A percentile compares a stretch with the other conserved stretches of the same genome.
Evolutionary conservation across 352 stramenopile genomes (phyloP).

Genomic region (Discostella stelligera): DNA sequence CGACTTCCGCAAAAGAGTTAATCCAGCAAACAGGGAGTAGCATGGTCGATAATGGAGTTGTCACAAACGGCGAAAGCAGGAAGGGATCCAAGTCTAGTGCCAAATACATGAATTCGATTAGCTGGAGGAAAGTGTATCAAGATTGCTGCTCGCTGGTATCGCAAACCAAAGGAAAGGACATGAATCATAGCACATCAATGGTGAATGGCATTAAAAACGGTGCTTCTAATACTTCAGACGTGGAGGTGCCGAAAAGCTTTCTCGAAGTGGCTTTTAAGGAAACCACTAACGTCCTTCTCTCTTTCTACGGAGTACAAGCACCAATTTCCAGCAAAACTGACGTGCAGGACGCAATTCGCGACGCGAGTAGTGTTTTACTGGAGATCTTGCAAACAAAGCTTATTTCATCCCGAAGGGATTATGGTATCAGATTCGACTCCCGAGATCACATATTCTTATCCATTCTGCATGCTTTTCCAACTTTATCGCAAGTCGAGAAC

Average conservation of each 20-base stretch:
- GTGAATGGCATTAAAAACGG: slow-evolving; percentile 23
- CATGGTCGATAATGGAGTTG: slow-evolving; percentile 1
- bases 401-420: slow-evolving; percentile 36
- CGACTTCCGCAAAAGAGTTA: slow-evolving; percentile 19
- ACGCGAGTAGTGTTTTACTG: slow-evolving; percentile 26
- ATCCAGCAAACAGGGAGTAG: slow-evolving; percentile 16
- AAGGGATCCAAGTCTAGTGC: not conserved
- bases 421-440: slow-evolving; percentile 24
- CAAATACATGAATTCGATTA: slow-evolving; percentile 1
- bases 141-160: slow-evolving; percentile 22
- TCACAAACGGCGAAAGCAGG: slow-evolving; percentile 21
- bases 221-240: slow-evolving; percentile 10
- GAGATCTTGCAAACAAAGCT: slow-evolving; percentile 30
- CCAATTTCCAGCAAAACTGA: not conserved
- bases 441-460: slow-evolving; percentile 28
- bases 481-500: not conserved
- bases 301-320: slow-evolving; percentile 17
- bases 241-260: slow-evolving; percentile 30
- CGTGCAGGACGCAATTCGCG: slow-evolving; percentile 11
- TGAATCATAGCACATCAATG: slow-evolving; percentile 6
- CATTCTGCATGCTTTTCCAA: slow-evolving; percentile 26
- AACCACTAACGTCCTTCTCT: slow-evolving; percentile 33
- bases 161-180: not conserved
- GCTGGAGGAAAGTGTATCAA: slow-evolving; percentile 30
- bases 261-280: slow-evolving; percentile 38